A percentile compares a stretch with the other conserved stretches of the same genome.
These are phyloP conservation scores for Adiantum capillusveneris DNA, from an alignment of 75 land plant genomes.

Conservation along the genomic window DNA sequence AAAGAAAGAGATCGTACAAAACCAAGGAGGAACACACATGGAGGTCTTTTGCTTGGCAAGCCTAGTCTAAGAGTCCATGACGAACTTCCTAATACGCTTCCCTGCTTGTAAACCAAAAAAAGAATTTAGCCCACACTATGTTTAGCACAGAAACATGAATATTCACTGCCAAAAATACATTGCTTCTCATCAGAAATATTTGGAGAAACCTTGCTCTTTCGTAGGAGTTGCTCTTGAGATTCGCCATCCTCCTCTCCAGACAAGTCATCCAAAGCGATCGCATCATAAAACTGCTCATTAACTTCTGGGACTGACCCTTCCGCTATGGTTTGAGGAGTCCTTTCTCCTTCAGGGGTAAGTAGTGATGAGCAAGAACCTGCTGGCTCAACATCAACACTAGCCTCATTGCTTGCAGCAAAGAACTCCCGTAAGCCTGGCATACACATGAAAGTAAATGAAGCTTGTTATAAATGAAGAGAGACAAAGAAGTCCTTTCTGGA, in stretches of 20 bases:
- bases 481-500: background rate
- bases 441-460: too few relatives aligned
- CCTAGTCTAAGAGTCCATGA: slow-evolving; percentile 14
- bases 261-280: slow-evolving; percentile 55
- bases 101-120: background rate
- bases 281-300: slow-evolving; percentile 89
- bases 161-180: too few relatives aligned
- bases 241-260: slow-evolving; percentile 66
- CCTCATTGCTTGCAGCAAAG: slow-evolving; percentile 67
- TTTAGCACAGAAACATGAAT: too few relatives aligned
- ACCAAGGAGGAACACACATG: slow-evolving; percentile 1
- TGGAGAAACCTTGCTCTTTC: slow-evolving; percentile 5
- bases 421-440: slow-evolving; percentile 74
- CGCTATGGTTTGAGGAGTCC: background rate
- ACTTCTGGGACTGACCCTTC: background rate
- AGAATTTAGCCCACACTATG: too few relatives aligned
- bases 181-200: too few relatives aligned
- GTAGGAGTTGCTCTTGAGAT: background rate
- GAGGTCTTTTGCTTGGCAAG: background rate
- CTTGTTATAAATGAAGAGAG: too few relatives aligned
- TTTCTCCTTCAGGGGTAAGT: background rate
- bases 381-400: slow-evolving; percentile 11
- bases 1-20: too few relatives aligned
- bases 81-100: slow-evolving; percentile 1
- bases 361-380: background rate